Evolutionary conservation across 805 yeast genomes (phyloP).

Genomic region (Pichia thaimueangensis): DNA sequence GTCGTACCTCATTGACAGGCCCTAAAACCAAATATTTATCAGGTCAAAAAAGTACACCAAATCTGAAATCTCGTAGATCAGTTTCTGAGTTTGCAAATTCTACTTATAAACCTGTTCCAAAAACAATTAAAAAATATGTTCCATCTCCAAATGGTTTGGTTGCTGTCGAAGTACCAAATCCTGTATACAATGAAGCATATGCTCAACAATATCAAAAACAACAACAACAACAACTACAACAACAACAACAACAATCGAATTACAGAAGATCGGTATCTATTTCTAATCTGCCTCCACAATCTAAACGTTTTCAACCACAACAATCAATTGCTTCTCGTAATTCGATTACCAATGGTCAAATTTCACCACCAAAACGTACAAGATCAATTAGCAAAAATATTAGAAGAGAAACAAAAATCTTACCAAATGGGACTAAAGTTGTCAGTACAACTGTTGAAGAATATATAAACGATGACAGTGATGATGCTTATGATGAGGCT

Average conservation of each 20-base stretch:
- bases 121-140: constrained; percentile 59
- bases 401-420: constrained; percentile 10
- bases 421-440: constrained; percentile 15
- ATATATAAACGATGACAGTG: constrained; percentile 21
- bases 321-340: too few relatives aligned
- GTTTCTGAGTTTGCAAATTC: constrained; percentile 12
- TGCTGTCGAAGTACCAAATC: constrained; percentile 60
- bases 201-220: constrained; percentile 8
- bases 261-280: constrained; percentile 6
- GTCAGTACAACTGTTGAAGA: constrained; percentile 15
- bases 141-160: constrained; percentile 71
- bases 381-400: constrained; percentile 9
- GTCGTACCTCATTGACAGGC: constrained; percentile 10
- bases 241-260: neutral
- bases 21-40: constrained; percentile 10
- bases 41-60: constrained; percentile 12
- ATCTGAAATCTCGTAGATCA: constrained; percentile 12
- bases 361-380: neutral
- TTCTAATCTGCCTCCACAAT: neutral
- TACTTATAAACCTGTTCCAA: constrained; percentile 21
- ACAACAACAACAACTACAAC: too few relatives aligned
- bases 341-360: too few relatives aligned
- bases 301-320: too few relatives aligned
- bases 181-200: constrained; percentile 10
- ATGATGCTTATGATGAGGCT: constrained; percentile 9